phyloP scores from a whole-genome alignment of 2,329 filamentous ascomycete genomes.

The Clarireedia hainanense region DNA sequence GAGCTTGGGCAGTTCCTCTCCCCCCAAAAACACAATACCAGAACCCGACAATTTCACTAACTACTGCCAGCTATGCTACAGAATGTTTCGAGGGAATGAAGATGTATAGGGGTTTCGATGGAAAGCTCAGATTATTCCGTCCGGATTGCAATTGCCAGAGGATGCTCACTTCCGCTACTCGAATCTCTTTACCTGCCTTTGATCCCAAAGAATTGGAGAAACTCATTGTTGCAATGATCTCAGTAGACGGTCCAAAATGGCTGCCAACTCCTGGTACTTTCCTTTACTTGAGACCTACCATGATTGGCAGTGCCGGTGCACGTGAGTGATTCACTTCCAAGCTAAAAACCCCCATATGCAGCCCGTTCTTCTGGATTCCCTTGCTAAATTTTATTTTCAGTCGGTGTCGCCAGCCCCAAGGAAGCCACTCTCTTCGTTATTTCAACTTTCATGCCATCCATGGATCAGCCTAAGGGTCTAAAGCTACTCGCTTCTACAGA shows the following conservation, averaged over 20 bases:
- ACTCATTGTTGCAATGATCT: conserved; percentile 63
- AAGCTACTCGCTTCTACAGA: conserved; percentile 70
- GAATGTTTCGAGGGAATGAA: conserved; percentile 89
- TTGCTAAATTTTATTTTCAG: background rate
- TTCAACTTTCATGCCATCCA: conserved; percentile 50
- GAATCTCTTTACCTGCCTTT: conserved; percentile 71
- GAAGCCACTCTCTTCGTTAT: conserved; percentile 89
- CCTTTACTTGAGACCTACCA: conserved; percentile 71
- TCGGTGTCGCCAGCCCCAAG: conserved; percentile 72
- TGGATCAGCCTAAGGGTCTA: conserved; percentile 52
- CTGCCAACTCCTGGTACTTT: conserved; percentile 65
- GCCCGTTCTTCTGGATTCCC: background rate
- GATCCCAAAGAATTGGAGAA: conserved; percentile 63
- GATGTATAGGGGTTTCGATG: conserved; percentile 67
- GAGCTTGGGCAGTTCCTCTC: too few relatives aligned
- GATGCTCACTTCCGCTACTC: conserved; percentile 45
- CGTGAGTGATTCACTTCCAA: conserved; percentile 20
- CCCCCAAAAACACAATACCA: background rate
- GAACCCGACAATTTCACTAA: background rate
- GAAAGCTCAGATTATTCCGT: conserved; percentile 55
- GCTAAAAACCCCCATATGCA: background rate
- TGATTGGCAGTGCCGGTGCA: conserved; percentile 75
- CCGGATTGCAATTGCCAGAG: conserved; percentile 47
- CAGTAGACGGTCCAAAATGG: conserved; percentile 71
- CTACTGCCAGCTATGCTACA: conserved; percentile 55